Evolutionary conservation across 805 yeast genomes (phyloP).

Genomic region (Metschnikowia cerradonensis): DNA sequence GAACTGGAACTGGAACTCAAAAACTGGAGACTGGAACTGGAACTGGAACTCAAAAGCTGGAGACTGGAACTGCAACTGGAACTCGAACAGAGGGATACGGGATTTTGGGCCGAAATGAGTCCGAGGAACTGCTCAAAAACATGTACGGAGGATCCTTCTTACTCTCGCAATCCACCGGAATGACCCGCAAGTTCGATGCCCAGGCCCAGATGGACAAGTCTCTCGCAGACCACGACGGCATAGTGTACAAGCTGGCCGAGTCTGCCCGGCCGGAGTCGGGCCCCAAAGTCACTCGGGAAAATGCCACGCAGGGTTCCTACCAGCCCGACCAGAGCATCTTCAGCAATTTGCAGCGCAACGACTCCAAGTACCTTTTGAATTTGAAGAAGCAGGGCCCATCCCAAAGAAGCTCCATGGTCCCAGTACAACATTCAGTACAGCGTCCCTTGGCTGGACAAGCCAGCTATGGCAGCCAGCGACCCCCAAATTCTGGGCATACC

Average conservation of each 20-base stretch:
- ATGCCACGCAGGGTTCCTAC: constrained; percentile 33
- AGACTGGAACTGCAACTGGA: no score
- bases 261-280: constrained; percentile 16
- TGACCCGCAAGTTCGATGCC: constrained; percentile 29
- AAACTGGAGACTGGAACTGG: not conserved
- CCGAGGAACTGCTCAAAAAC: constrained; percentile 23
- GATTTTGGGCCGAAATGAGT: constrained; percentile 24
- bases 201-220: constrained; percentile 5
- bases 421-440: not conserved
- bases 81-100: not conserved
- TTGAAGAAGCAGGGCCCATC: constrained; percentile 19
- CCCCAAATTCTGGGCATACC: not conserved
- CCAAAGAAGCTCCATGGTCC: not conserved
- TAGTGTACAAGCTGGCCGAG: constrained; percentile 1
- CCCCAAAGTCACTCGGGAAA: constrained; percentile 31
- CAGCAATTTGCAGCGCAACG: constrained; percentile 39
- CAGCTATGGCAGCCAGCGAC: not conserved
- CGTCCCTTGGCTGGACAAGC: constrained; percentile 4
- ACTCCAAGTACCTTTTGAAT: constrained; percentile 29
- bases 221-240: constrained; percentile 6
- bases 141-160: constrained; percentile 41
- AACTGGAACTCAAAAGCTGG: no score
- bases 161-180: constrained; percentile 42
- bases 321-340: constrained; percentile 42
- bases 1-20: not conserved